Percentiles rank a stretch among this genome's conserved stretches.
Evolutionary conservation across 1,284 basidiomycete species (phyloP).

Genomic region (Earliella scabrosa): DNA sequence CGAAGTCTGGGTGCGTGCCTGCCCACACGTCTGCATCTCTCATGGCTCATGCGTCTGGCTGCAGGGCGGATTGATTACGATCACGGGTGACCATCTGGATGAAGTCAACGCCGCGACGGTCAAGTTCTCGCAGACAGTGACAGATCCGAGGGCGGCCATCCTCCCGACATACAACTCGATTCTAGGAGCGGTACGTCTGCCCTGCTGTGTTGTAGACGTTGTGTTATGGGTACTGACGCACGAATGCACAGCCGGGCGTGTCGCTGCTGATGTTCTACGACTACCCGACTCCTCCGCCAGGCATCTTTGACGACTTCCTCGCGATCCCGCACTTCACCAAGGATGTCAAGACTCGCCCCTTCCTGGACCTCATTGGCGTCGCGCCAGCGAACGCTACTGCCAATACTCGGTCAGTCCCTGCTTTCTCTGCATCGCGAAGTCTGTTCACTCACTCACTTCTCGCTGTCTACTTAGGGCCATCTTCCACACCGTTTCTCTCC

Average conservation of each 20-base stretch:
- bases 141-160: constrained; percentile 64
- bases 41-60: not conserved
- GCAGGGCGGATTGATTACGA: constrained; percentile 59
- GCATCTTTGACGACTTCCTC: constrained; percentile 48
- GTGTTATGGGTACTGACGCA: not conserved
- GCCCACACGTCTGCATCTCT: not conserved
- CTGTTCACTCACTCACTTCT: not conserved
- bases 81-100: constrained; percentile 41
- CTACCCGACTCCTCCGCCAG: constrained; percentile 42
- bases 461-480: constrained; percentile 38
- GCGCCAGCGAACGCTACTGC: constrained; percentile 46
- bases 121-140: constrained; percentile 51
- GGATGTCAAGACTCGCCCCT: constrained; percentile 41
- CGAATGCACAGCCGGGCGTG: constrained; percentile 20
- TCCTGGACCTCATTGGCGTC: constrained; percentile 42
- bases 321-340: constrained; percentile 36
- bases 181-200: constrained; percentile 40
- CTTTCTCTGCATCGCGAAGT: not conserved
- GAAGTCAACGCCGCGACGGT: constrained; percentile 49
- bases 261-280: constrained; percentile 47
- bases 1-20: constrained; percentile 57
- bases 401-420: constrained; percentile 41
- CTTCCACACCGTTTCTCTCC: constrained; percentile 54
- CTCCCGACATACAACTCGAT: constrained; percentile 58
- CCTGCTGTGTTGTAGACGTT: not conserved